A percentile compares a stretch with the other conserved stretches of the same genome.
Evolutionary conservation across 1,284 basidiomycete species (phyloP).

Genomic region (Sanghuangporus weigelae): DNA sequence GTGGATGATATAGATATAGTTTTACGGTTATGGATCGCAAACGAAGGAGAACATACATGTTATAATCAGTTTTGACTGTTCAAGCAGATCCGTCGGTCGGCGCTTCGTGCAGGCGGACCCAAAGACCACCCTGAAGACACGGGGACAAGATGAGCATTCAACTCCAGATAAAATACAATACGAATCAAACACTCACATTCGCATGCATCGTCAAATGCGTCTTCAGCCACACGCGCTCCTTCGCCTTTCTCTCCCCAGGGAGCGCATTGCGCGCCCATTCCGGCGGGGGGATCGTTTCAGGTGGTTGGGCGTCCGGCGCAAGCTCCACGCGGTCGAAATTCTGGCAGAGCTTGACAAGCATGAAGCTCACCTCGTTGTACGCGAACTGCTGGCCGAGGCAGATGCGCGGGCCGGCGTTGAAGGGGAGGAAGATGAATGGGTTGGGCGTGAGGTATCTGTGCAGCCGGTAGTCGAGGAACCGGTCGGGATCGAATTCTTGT

Average conservation of each 20-base stretch:
- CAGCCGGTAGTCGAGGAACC: slow-evolving; percentile 35
- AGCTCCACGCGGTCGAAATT: slow-evolving; percentile 44
- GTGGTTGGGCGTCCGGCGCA: slow-evolving; percentile 41
- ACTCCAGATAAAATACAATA: neutral
- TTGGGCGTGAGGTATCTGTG: slow-evolving; percentile 34
- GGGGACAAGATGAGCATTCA: neutral
- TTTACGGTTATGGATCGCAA: too few relatives aligned
- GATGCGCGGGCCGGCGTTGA: slow-evolving; percentile 45
- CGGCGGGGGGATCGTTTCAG: slow-evolving; percentile 36
- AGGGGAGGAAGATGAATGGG: slow-evolving; percentile 45
- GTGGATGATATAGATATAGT: too few relatives aligned
- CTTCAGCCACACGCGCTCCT: slow-evolving; percentile 15
- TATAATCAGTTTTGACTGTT: too few relatives aligned
- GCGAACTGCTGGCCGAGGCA: slow-evolving; percentile 55
- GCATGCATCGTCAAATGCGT: slow-evolving; percentile 14
- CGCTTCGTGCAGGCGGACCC: slow-evolving; percentile 7
- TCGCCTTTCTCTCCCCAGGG: slow-evolving; percentile 1
- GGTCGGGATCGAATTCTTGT: slow-evolving; percentile 40
- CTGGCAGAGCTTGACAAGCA: slow-evolving; percentile 61
- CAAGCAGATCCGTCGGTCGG: neutral
- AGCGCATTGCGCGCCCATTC: slow-evolving; percentile 32
- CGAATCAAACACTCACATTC: slow-evolving; percentile 7
- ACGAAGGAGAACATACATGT: too few relatives aligned
- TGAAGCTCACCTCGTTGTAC: slow-evolving; percentile 64
- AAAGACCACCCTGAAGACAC: slow-evolving; percentile 9